Conservation (phyloP, 2,329 filamentous ascomycete genomes). For the Torrubiella hemipterigena region DNA sequence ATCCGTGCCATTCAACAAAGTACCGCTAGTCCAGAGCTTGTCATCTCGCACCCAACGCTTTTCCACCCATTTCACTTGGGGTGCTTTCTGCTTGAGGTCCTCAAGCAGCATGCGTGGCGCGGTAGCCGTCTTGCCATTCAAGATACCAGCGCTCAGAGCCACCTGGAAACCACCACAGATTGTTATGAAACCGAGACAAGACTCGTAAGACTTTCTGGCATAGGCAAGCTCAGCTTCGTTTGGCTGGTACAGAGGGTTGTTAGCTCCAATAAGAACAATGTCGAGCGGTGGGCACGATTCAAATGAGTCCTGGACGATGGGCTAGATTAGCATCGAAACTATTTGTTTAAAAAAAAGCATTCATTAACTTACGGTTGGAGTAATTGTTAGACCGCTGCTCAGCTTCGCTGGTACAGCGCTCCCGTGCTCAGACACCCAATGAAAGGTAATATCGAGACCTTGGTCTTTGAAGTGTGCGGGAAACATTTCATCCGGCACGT, state of each 20-base stretch:
- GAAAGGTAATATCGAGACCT: constrained; percentile 16
- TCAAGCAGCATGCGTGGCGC: constrained; percentile 18
- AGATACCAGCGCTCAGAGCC: constrained; percentile 20
- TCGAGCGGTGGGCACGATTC: constrained; percentile 25
- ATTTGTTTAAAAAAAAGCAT: not conserved
- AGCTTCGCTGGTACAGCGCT: constrained; percentile 9
- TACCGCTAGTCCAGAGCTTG: constrained; percentile 22
- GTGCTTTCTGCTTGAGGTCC: constrained; percentile 13
- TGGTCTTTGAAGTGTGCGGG: constrained; percentile 9
- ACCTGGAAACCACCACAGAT: constrained; percentile 24
- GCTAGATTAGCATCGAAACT: too few relatives aligned
- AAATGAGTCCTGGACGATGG: constrained; percentile 28
- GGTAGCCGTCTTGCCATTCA: constrained; percentile 24
- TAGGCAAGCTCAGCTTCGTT: constrained; percentile 22
- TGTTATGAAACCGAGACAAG: constrained; percentile 23
- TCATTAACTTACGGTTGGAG: constrained; percentile 14
- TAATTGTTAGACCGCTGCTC: constrained; percentile 15
- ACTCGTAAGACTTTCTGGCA: constrained; percentile 20
- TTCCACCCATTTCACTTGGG: constrained; percentile 23
- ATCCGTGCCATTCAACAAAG: constrained; percentile 21
- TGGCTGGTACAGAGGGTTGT: constrained; percentile 13
- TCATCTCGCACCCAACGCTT: constrained; percentile 22
- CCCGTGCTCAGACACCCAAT: constrained; percentile 20
- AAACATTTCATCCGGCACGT: constrained; percentile 8
- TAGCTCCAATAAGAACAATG: constrained; percentile 27